These are phyloP conservation scores for Kazachstania kunashirensis DNA, from an alignment of 805 yeast genomes.

Conservation along the genomic window DNA sequence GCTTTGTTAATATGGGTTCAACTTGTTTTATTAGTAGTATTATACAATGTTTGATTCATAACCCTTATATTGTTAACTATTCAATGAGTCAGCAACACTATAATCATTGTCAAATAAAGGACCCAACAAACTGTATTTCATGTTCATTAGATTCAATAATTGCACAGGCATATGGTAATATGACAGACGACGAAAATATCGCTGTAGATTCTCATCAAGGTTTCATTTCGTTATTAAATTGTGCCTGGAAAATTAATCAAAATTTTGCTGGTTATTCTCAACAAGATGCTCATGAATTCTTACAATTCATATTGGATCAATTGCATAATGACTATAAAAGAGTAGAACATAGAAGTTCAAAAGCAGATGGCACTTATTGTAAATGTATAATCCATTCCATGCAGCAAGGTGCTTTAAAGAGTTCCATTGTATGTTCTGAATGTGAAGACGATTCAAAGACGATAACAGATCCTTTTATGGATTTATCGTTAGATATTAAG, in stretches of 20 bases:
- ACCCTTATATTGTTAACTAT: slow-evolving; percentile 73
- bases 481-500: slow-evolving; percentile 69
- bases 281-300: slow-evolving; percentile 97
- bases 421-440: slow-evolving; percentile 63
- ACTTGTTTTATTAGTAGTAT: slow-evolving; percentile 95
- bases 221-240: slow-evolving; percentile 66
- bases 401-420: slow-evolving; percentile 75
- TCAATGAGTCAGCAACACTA: slow-evolving; percentile 43
- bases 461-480: slow-evolving; percentile 83
- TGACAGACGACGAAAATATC: background rate
- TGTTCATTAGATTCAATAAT: slow-evolving; percentile 80
- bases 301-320: slow-evolving; percentile 85
- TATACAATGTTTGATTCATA: slow-evolving; percentile 82
- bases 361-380: slow-evolving; percentile 34
- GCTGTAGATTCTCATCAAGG: slow-evolving; percentile 38
- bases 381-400: slow-evolving; percentile 73
- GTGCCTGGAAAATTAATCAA: slow-evolving; percentile 80
- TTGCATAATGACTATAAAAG: slow-evolving; percentile 42
- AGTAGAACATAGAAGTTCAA: slow-evolving; percentile 5
- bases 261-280: slow-evolving; percentile 91
- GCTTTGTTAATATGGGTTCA: slow-evolving; percentile 89
- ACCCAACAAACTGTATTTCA: slow-evolving; percentile 49
- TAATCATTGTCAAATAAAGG: slow-evolving; percentile 20
- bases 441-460: slow-evolving; percentile 53
- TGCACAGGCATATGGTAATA: slow-evolving; percentile 53